Evolutionary conservation across 2,329 filamentous ascomycete genomes (phyloP).

Genomic region (Pestalotiopsis sp.): DNA sequence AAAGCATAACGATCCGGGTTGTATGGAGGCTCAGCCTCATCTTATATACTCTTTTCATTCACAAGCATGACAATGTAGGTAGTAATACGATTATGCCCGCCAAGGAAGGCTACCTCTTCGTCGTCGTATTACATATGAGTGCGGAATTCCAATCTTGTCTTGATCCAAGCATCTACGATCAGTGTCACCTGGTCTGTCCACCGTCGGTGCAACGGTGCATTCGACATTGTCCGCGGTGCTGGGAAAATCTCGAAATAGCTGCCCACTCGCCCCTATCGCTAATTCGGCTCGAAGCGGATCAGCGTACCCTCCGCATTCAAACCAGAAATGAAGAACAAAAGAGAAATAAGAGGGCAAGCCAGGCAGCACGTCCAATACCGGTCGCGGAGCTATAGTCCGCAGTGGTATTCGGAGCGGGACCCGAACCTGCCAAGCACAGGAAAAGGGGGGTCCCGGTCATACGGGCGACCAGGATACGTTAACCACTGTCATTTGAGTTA

Average conservation of each 20-base stretch:
- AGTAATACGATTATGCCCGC: background rate
- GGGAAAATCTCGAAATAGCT: background rate
- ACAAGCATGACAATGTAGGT: background rate
- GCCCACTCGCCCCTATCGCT: background rate
- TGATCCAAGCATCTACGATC: background rate
- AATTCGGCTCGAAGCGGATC: background rate
- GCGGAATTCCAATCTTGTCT: background rate
- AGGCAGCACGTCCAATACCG: conserved; percentile 1
- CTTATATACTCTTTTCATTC: background rate
- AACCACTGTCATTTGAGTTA: background rate
- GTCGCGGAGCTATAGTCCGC: conserved; percentile 5
- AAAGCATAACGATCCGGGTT: background rate
- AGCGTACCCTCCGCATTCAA: background rate
- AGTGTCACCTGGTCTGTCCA: background rate
- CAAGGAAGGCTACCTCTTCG: background rate
- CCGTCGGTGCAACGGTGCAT: background rate
- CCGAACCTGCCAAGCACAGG: background rate
- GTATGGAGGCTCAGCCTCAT: background rate
- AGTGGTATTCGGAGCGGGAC: conserved; percentile 3
- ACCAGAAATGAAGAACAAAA: background rate
- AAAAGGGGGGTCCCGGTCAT: background rate
- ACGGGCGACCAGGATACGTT: background rate
- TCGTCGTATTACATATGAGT: background rate
- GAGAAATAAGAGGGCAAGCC: background rate
- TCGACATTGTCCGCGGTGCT: background rate